Base-by-base conservation (phyloP, 306 rosid species). In the Crataegus laevigata region DNA sequence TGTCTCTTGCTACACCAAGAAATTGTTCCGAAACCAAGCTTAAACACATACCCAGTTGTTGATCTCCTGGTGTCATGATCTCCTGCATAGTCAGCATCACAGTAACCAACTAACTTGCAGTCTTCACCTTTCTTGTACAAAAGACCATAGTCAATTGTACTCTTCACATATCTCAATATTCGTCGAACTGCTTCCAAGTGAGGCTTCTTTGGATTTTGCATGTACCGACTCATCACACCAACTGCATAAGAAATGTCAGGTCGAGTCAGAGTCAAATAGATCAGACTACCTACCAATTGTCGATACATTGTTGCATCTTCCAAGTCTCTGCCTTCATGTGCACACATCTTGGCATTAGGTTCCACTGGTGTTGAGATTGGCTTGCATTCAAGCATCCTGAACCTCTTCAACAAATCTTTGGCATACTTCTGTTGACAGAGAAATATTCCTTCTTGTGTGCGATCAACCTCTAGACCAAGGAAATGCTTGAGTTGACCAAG, bases 391-490 rank as follows among this genome's bases (percentile, higher is more conserved):
- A 55, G 28, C 79, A 76, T 66, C 4, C 67, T 14, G 8, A 54
- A 51, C 57, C 3, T 68, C 24, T 77, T 19, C 38, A 77, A n/a
- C n/a, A n/a, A 21, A 77, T 77, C 68, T 40, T 77, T 58, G 9
- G 60, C 8, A 68, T 68, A 77, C 11, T 68, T 68, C 19, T 77
- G 17, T 21, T 69, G 25, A 77, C 14, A n/a, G 0, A 68, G 61
- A 68, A 68, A 57, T 3, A 68, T 59, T 28, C 47, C 24, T 52
- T 38, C 72, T 5, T 6, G 1, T 34, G 38, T 34, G 7, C 7
- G 8, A 34, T 34, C 38, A 34, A 34, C 8, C 30, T 66, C 73
- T 40, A 68, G n/a, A 24, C 75, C 47, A 57, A 59, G 74, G 10
- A 68, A 57, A 3, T 21, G 51, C 51, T 45, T 45, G 51, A 45